These are phyloP conservation scores for Aspergillus cristatus DNA, from an alignment of 495 filamentous ascomycete species.

Conservation along the genomic window DNA sequence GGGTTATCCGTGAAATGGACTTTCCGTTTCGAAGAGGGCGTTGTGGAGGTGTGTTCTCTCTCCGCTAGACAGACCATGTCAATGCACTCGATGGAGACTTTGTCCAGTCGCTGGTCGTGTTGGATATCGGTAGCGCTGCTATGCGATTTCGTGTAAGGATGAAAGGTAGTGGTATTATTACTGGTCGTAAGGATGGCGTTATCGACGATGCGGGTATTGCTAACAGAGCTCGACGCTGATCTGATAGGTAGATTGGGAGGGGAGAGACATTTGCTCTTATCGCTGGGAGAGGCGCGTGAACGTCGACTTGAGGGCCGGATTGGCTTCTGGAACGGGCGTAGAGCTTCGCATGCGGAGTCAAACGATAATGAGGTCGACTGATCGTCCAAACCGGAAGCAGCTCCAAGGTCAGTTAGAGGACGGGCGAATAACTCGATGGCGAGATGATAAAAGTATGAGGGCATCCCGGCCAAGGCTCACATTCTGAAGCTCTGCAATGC, in stretches of 20 bases:
- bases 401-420: conserved; percentile 31
- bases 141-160: conserved; percentile 11
- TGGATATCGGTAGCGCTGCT: conserved; percentile 14
- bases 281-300: neutral
- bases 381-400: conserved; percentile 6
- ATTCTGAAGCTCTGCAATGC: conserved; percentile 6
- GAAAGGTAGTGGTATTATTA: conserved; percentile 2
- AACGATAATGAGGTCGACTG: conserved; percentile 16
- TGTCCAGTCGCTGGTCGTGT: conserved; percentile 55
- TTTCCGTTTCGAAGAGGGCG: conserved; percentile 5
- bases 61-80: conserved; percentile 41
- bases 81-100: conserved; percentile 56
- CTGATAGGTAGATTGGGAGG: neutral
- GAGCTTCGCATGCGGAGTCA: conserved; percentile 33
- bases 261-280: conserved; percentile 3
- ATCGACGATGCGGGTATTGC: conserved; percentile 1
- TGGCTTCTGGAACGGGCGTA: conserved; percentile 32
- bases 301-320: conserved; percentile 7
- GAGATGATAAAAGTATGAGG: conserved; percentile 87
- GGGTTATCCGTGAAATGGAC: conserved; percentile 15
- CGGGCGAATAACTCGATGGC: conserved; percentile 67
- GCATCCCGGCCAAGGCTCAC: conserved; percentile 47
- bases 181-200: neutral
- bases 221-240: neutral
- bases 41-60: conserved; percentile 15